Conservation (phyloP, 2,329 filamentous ascomycete genomes). For the Blumeria hordei region DNA sequence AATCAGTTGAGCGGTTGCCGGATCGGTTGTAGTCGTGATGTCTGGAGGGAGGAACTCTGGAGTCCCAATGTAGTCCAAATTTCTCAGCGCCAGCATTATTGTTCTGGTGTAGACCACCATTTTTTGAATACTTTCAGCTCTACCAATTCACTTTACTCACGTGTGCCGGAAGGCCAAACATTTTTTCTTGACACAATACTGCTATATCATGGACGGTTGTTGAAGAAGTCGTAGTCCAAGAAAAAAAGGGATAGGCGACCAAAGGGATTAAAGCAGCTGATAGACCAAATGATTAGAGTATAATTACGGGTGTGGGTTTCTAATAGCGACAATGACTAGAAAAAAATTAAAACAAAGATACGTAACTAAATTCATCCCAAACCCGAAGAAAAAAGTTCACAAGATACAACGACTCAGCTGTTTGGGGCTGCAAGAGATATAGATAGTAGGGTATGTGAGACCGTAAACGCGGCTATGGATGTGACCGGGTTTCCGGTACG, state of each 20-base stretch:
- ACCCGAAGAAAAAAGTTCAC: background rate
- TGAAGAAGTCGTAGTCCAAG: background rate
- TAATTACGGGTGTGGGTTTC: background rate
- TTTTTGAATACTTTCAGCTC: background rate
- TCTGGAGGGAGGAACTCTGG: background rate
- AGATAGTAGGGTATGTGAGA: background rate
- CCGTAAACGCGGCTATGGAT: too few species aligned
- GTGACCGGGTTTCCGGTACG: too few species aligned
- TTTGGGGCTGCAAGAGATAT: background rate
- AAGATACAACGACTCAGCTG: background rate
- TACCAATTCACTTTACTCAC: background rate
- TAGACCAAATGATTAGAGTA: background rate
- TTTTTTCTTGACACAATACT: background rate
- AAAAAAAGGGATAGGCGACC: background rate
- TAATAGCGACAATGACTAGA: background rate
- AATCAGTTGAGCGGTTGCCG: conserved; percentile 8
- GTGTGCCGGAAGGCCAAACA: background rate
- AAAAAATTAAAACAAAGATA: background rate
- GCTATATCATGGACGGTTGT: background rate
- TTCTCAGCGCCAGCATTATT: background rate
- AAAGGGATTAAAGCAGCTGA: background rate
- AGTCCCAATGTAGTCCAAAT: background rate
- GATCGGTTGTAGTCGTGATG: background rate
- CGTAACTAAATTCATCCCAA: background rate
- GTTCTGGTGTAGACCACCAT: background rate